Base-by-base conservation (phyloP, 2,329 filamentous ascomycete species). In the Aphanoascus verrucosus region DNA sequence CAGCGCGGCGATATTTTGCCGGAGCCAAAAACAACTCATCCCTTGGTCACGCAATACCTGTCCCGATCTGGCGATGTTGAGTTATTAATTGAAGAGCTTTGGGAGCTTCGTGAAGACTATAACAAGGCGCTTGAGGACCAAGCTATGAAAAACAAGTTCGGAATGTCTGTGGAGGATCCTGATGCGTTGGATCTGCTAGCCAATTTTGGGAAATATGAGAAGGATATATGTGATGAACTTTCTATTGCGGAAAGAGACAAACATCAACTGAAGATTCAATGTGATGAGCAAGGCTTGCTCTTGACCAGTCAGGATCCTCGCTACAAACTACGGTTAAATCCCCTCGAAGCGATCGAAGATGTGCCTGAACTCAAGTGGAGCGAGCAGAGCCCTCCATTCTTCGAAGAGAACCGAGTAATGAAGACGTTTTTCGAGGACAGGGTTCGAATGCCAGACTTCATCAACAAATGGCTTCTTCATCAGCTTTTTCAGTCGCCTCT, bases 401-500 rank as follows among this genome's bases (percentile, higher is more conserved):
- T 61, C 38, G 60, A 63, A n/a, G 45, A 52, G 11, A 57, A 45
- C 15, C 40, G 49, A 23, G 38, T 11, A n/a, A 35, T 9, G 8
- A 8, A 44, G 15, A 23, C 40, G 14, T 44, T 44, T n/a, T 35
- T 55, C 1, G 17, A 49, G 5, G 53, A 54, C 5, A 40, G 59
- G 31, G 57, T 55, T 28, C 43, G 58, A n/a, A 59, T 59, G 17
- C 49, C 56, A 11, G 51, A 52, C 6, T 65, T 64, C 45, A 58
- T 67, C 49, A 63, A 64, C 31, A 62, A 59, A 52, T 67, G 65
- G 65, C 59, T 66, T 34, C 61, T 66, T 0, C 63, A 68, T 37
- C 61, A 62, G 23, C 57, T 68, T 2, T 61, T 64, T 8, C 64
- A 62, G 31, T 68, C 64, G 1, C 59, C 59, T 1, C 46, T 65